Base-by-base conservation (phyloP, 495 filamentous ascomycete species). In the Penicillium coprophilum region DNA sequence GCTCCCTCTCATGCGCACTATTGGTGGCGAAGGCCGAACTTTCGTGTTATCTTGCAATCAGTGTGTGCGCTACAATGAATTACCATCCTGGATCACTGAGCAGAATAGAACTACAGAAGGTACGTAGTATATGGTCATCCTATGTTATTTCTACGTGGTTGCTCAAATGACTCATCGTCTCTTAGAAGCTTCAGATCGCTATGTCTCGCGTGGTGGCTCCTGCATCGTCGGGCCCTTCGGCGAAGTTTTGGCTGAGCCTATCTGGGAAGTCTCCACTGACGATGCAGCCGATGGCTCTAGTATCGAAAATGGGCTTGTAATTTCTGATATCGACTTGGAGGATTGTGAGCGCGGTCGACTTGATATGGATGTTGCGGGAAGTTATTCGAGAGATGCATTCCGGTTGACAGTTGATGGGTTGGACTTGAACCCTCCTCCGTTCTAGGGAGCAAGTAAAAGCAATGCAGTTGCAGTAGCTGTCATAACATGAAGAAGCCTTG, bases 11-110 rank as follows among this genome's bases (percentile, higher is more conserved):
- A 86, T 97, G 84, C 81, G 86, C 15, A 96, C 94, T 0, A 78
- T 90, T 15, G 93, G 84, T 1, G 77, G 81, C 39, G 93, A 97
- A 66, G 88, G 91, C 10, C 78, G 93, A 24, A 87, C 89, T 48
- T 91, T 92, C 57, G 91, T 97, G 17, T 71, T 97, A 0, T 89
- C 84, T 58, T 84, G 87, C 13, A 97, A 96, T 68, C 92, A 96
- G 73, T 93, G 87, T 63, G 81, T 90, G 3, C 80, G 72, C 55
- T 73, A 73, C 48, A 78, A 74, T 30, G 71, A 87, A 55, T 66
- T 88, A 10, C 85, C 85, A 1, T 50, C 44, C 0, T 87, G 85
- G 85, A 77, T 86, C 39, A 76, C 59, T 1, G 51, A 59, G 27
- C 49, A 60, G 56, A 20, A 55, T 27, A 55, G 17, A 38, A 17